These are phyloP conservation scores for Hypoxylon sp. DNA, from an alignment of 2,329 filamentous ascomycete genomes.

Conservation along the genomic window DNA sequence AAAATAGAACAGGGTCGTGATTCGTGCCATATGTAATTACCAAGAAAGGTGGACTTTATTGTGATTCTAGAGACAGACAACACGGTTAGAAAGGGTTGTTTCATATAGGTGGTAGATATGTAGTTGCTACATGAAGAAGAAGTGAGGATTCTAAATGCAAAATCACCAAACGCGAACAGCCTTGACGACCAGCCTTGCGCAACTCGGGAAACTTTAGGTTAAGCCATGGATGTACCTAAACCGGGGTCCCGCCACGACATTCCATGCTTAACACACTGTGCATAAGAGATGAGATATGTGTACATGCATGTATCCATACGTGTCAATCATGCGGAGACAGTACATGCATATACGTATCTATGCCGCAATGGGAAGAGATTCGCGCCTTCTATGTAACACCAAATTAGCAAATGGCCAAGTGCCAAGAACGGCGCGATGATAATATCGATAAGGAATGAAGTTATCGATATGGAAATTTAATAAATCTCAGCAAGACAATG, in stretches of 20 bases:
- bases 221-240: too few species aligned
- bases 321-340: too few species aligned
- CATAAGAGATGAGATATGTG: too few species aligned
- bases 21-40: constrained; percentile 24
- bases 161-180: constrained; percentile 20
- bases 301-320: too few species aligned
- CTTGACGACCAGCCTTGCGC: constrained; percentile 32
- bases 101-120: neutral
- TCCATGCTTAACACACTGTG: neutral
- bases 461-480: constrained; percentile 4
- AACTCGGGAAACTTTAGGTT: constrained; percentile 24
- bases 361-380: too few species aligned
- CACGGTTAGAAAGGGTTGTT: neutral
- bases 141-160: constrained; percentile 2
- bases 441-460: too few species aligned
- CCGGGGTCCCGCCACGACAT: constrained; percentile 22
- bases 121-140: neutral
- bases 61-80: neutral
- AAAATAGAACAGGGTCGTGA: constrained; percentile 9
- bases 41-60: neutral
- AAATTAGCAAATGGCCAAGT: too few species aligned
- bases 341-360: too few species aligned
- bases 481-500: too few species aligned
- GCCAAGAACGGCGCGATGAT: too few species aligned
- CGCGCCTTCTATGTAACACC: too few species aligned